These are phyloP conservation scores for Plasmodium relictum DNA, from an alignment of 169 alveolate species.

Conservation along the genomic window DNA sequence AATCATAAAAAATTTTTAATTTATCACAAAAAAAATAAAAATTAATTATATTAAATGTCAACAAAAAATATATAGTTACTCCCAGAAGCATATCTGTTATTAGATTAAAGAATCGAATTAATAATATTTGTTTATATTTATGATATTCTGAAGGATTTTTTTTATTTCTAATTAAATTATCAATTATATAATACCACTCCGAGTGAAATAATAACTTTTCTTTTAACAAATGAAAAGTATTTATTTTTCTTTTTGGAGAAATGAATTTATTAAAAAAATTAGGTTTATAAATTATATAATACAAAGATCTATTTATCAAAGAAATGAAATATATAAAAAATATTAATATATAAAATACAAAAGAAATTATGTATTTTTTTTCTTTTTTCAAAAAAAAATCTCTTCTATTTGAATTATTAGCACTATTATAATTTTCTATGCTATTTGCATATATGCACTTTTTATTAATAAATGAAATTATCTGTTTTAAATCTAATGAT, in stretches of 20 bases:
- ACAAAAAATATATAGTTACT: neutral
- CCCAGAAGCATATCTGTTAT: conserved; percentile 26
- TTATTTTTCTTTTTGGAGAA: conserved; percentile 11
- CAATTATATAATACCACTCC: conserved; percentile 45
- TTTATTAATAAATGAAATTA: conserved; percentile 22
- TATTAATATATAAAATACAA: neutral
- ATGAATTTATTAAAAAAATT: neutral
- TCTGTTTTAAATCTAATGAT: conserved; percentile 4
- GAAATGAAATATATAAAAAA: conserved; percentile 49
- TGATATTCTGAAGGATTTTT: conserved; percentile 11
- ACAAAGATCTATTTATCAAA: conserved; percentile 18
- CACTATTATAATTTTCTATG: conserved; percentile 21
- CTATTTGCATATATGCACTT: conserved; percentile 1
- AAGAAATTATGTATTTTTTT: neutral
- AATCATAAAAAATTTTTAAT: conserved; percentile 9
- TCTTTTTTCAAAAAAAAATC: neutral
- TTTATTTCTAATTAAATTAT: conserved; percentile 15
- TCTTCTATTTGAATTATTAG: neutral
- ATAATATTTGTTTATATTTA: conserved; percentile 41
- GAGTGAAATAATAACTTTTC: conserved; percentile 26
- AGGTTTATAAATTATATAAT: conserved; percentile 11
- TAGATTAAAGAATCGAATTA: conserved; percentile 29
- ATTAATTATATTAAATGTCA: conserved; percentile 12
- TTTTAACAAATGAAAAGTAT: conserved; percentile 14
- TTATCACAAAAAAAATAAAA: conserved; percentile 9